These are phyloP conservation scores for Parafenestella ontariensis DNA, from an alignment of 2,329 filamentous ascomycete genomes.

Conservation along the genomic window DNA sequence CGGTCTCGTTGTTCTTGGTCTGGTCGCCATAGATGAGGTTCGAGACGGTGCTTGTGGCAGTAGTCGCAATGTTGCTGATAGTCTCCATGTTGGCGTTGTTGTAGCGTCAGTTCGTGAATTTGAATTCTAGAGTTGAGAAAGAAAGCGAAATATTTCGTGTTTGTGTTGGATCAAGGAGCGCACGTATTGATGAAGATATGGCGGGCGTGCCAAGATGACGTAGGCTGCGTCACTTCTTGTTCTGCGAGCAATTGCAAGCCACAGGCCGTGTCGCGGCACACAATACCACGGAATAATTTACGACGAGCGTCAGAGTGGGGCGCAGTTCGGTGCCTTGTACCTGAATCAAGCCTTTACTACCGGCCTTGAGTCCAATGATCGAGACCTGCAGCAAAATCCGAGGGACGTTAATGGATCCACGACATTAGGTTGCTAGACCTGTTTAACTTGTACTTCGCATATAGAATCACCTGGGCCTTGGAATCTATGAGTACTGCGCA, in stretches of 20 bases:
- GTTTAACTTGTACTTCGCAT: background rate
- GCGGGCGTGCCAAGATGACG: constrained; percentile 23
- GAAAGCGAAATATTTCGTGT: constrained; percentile 1
- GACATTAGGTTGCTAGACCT: constrained; percentile 1
- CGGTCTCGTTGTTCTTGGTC: constrained; percentile 42
- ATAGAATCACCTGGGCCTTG: background rate
- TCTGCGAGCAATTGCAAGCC: constrained; percentile 16
- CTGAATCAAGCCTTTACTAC: constrained; percentile 1
- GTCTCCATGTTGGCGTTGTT: constrained; percentile 44
- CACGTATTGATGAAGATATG: constrained; percentile 15
- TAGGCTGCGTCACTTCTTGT: constrained; percentile 14
- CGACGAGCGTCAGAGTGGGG: constrained; percentile 20
- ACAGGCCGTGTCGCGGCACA: constrained; percentile 13
- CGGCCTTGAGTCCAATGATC: constrained; percentile 10
- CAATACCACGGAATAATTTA: constrained; percentile 19
- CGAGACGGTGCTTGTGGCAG: constrained; percentile 35
- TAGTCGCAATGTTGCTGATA: constrained; percentile 44
- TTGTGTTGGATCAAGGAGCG: constrained; percentile 9
- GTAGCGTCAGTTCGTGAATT: constrained; percentile 2
- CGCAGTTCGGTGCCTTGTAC: constrained; percentile 10
- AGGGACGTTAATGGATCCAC: background rate
- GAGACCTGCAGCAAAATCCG: background rate
- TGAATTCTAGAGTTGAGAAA: background rate
- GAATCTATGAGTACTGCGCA: background rate
- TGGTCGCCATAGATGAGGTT: constrained; percentile 50